Conservation (phyloP, 225 moss, liverwort and hornwort genomes). For the Sphagnum tenellum region DNA sequence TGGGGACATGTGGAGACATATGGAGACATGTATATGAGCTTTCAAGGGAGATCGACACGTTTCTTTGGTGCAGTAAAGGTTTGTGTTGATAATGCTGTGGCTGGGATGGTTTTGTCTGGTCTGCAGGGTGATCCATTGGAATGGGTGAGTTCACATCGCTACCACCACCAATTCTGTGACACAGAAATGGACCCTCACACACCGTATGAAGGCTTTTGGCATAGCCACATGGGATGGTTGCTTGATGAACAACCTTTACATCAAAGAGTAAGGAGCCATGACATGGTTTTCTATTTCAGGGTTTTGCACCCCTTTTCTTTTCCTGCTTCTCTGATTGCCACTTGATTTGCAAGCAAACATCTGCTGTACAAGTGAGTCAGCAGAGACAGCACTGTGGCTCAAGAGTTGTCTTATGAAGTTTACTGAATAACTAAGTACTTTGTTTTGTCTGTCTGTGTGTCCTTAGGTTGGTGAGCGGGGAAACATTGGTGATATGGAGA, state of each 20-base stretch:
- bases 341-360: too few species aligned
- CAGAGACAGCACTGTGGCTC: not conserved
- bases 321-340: too few species aligned
- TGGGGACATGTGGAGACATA: not conserved
- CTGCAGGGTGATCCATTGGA: conserved; percentile 84
- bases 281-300: not conserved
- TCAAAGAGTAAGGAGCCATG: conserved; percentile 48
- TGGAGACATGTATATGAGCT: too few species aligned
- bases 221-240: conserved; percentile 98
- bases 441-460: not conserved
- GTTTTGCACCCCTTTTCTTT: too few species aligned
- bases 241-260: conserved; percentile 68
- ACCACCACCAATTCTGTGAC: conserved; percentile 92
- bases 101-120: not conserved
- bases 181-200: conserved; percentile 87
- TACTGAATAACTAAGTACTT: too few species aligned
- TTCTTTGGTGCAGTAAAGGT: too few species aligned
- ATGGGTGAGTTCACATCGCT: conserved; percentile 96
- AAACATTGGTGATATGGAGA: conserved; percentile 83
- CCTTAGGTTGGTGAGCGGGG: conserved; percentile 72
- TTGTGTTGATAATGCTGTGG: not conserved
- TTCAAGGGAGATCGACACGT: too few species aligned
- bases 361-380: too few species aligned
- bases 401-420: not conserved
- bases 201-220: conserved; percentile 93